These are phyloP conservation scores for Seiridium unicorne DNA, from an alignment of 2,329 filamentous ascomycete species.

Conservation along the genomic window DNA sequence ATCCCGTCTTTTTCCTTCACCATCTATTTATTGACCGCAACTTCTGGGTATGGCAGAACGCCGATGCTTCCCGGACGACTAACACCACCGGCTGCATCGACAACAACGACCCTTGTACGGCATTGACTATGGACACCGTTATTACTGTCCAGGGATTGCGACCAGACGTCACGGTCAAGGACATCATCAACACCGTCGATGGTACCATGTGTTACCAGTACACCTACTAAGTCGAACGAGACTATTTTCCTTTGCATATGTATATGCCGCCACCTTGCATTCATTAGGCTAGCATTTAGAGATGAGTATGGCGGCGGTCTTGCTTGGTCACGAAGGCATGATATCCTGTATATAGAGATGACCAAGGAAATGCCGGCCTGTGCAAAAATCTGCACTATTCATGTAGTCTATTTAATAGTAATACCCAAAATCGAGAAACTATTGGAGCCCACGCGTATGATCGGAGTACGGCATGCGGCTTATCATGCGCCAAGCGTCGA, in stretches of 20 bases:
- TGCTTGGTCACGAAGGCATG: not conserved
- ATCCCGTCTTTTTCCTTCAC: constrained; percentile 23
- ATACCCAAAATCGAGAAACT: not conserved
- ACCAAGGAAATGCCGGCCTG: not conserved
- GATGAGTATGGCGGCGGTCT: not conserved
- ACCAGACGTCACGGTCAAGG: constrained; percentile 6
- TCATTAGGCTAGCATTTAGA: not conserved
- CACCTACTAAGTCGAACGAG: constrained; percentile 5
- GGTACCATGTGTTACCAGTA: constrained; percentile 11
- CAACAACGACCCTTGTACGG: constrained; percentile 16
- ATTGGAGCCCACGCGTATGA: not conserved
- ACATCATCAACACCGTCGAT: constrained; percentile 7
- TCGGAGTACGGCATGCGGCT: not conserved
- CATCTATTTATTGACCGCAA: not conserved
- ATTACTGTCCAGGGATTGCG: constrained; percentile 7
- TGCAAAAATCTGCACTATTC: not conserved
- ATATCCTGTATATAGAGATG: not conserved
- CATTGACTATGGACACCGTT: constrained; percentile 7
- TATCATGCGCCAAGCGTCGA: not conserved
- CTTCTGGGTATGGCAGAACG: constrained; percentile 9
- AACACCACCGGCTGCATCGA: constrained; percentile 14
- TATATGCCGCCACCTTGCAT: not conserved
- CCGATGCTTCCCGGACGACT: constrained; percentile 5
- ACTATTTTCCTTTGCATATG: not conserved
- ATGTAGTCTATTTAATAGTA: not conserved